These are phyloP conservation scores for Backusella morwellensis DNA, from an alignment of 192 early-diverging fungal species.

Conservation along the genomic window DNA sequence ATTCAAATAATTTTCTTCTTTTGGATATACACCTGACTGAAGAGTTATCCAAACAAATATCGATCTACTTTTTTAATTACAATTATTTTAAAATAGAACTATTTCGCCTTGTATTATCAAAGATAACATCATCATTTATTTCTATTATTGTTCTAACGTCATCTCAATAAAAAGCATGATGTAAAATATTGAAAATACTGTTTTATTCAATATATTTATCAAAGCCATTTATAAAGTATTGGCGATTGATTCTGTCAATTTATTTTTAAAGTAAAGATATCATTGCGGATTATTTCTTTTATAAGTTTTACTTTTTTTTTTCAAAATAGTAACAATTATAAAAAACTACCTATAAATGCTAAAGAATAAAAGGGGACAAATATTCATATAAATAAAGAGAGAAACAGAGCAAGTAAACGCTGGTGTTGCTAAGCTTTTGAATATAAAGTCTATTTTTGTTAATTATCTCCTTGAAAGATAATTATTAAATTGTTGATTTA, in stretches of 20 bases:
- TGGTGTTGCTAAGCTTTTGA: neutral
- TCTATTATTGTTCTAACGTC: neutral
- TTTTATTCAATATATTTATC: too few relatives aligned
- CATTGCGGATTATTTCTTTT: neutral
- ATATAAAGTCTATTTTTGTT: neutral
- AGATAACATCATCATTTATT: too few relatives aligned
- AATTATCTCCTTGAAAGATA: neutral
- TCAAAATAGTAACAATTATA: neutral
- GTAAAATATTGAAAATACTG: too few relatives aligned
- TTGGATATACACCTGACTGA: neutral
- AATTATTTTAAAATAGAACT: neutral
- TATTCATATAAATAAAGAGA: neutral
- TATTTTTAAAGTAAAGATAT: neutral
- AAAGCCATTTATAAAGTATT: neutral
- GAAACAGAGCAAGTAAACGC: neutral
- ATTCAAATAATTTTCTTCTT: neutral
- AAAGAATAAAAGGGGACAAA: neutral
- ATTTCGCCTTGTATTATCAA: neutral
- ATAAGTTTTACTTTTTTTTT: neutral
- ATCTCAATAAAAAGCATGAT: neutral
- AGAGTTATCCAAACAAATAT: neutral
- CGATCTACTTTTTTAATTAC: neutral
- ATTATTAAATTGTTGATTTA: conserved; percentile 6
- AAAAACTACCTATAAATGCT: neutral
- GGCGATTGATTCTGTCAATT: neutral